Evolutionary conservation across 1,284 basidiomycete genomes (phyloP).

Genomic region (Fomitopsis schrenkii): DNA sequence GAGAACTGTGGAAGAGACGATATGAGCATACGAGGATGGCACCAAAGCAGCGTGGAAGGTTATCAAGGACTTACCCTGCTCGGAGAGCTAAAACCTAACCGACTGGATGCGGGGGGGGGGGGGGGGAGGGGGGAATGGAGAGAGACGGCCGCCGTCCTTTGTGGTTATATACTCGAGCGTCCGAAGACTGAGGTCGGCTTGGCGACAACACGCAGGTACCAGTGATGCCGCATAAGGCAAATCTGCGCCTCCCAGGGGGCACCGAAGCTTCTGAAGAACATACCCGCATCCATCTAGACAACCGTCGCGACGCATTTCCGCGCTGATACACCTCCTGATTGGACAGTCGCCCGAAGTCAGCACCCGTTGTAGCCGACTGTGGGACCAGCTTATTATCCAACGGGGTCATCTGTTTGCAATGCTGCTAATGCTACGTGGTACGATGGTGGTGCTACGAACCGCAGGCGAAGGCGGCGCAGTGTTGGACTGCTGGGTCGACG

Average conservation of each 20-base stretch:
- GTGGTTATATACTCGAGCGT: constrained; percentile 9
- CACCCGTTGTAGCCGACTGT: neutral
- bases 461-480: neutral
- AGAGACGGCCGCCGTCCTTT: neutral
- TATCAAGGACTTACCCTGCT: constrained; percentile 28
- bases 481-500: constrained; percentile 4
- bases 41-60: neutral
- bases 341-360: neutral
- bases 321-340: neutral
- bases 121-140: constrained; percentile 6
- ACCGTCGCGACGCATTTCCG: neutral
- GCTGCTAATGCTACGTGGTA: neutral
- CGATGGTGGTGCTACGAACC: neutral
- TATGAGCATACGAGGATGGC: neutral
- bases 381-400: neutral
- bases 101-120: constrained; percentile 19
- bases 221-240: neutral
- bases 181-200: constrained; percentile 6
- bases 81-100: constrained; percentile 27
- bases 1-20: constrained; percentile 19
- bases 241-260: neutral
- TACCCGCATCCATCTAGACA: neutral
- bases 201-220: constrained; percentile 4
- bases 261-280: neutral
- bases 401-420: neutral